These are phyloP conservation scores for Acorus calamus DNA, from an alignment of 106 monocot genomes.

Conservation along the genomic window DNA sequence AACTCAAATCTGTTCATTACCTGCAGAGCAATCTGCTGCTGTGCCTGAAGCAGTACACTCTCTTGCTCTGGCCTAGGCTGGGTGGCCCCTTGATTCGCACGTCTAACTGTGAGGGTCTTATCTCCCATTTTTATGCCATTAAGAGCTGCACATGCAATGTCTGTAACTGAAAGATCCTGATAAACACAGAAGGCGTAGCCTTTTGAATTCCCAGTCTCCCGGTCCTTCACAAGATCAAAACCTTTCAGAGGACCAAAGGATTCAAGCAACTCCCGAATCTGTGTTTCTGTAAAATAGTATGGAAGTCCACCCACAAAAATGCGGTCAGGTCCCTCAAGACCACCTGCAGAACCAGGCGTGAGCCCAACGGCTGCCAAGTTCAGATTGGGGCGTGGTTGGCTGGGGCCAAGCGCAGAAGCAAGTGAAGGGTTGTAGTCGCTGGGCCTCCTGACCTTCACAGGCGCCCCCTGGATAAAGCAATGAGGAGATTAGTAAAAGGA, in stretches of 20 bases:
- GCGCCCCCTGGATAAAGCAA: conserved; percentile 43
- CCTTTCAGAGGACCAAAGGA: conserved; percentile 65
- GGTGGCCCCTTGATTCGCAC: conserved; percentile 62
- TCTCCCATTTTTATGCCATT: conserved; percentile 97
- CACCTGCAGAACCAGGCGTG: conserved; percentile 42
- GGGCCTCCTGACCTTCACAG: conserved; percentile 80
- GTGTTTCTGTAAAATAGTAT: conserved; percentile 44
- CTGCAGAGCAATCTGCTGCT: conserved; percentile 81
- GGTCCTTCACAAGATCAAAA: conserved; percentile 81
- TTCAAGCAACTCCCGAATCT: conserved; percentile 45
- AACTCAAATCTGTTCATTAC: conserved; percentile 11
- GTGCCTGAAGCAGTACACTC: conserved; percentile 62
- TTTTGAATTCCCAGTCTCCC: conserved; percentile 83
- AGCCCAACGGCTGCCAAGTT: conserved; percentile 47
- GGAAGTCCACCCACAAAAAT: conserved; percentile 55
- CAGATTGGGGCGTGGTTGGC: conserved; percentile 48
- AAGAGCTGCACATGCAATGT: conserved; percentile 89
- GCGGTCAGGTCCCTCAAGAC: conserved; percentile 46
- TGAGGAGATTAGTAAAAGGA: no score
- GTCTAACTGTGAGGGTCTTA: conserved; percentile 83
- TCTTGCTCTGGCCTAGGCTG: conserved; percentile 84
- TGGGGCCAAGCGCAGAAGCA: conserved; percentile 45
- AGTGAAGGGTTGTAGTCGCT: conserved; percentile 69
- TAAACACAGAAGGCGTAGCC: conserved; percentile 89
- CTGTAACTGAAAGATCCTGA: conserved; percentile 68